phyloP scores from a whole-genome alignment of 345 rosid genomes.

The Gossypium anomalum region DNA sequence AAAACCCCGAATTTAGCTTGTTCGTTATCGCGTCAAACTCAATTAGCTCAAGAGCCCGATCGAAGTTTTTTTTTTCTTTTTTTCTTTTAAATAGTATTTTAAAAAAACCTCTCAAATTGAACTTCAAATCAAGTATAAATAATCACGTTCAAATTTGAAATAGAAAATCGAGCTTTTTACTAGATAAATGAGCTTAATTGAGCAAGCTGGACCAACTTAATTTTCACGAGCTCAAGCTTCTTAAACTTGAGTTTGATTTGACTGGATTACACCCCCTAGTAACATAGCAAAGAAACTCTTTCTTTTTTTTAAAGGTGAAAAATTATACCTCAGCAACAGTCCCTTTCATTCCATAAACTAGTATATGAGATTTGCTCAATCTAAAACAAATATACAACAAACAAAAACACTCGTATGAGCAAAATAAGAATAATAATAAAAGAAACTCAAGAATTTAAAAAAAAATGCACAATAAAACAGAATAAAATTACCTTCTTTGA shows the following conservation, averaged over 20 bases:
- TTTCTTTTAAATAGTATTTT: neutral
- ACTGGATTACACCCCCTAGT: neutral
- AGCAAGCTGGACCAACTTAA: neutral
- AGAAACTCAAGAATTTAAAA: neutral
- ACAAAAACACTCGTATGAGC: neutral
- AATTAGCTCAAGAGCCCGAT: neutral
- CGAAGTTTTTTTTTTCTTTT: neutral
- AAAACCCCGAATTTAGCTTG: neutral
- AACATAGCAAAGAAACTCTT: neutral
- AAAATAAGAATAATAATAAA: neutral
- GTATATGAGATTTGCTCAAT: slow-evolving; percentile 70
- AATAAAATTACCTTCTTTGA: slow-evolving; percentile 60
- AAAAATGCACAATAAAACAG: neutral
- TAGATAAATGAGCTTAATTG: no score
- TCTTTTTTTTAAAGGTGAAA: neutral
- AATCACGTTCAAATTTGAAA: neutral
- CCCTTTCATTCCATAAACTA: slow-evolving; percentile 82
- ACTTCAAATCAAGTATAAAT: neutral
- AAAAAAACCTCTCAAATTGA: neutral
- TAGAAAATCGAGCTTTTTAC: neutral
- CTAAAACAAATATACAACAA: slow-evolving; percentile 31
- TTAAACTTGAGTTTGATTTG: no score
- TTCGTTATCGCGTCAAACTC: neutral
- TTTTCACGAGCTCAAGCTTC: neutral
- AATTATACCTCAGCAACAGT: slow-evolving; percentile 69